Base-by-base conservation (phyloP, 176 grass and related monocot genomes). In the Oryza officinalis region DNA sequence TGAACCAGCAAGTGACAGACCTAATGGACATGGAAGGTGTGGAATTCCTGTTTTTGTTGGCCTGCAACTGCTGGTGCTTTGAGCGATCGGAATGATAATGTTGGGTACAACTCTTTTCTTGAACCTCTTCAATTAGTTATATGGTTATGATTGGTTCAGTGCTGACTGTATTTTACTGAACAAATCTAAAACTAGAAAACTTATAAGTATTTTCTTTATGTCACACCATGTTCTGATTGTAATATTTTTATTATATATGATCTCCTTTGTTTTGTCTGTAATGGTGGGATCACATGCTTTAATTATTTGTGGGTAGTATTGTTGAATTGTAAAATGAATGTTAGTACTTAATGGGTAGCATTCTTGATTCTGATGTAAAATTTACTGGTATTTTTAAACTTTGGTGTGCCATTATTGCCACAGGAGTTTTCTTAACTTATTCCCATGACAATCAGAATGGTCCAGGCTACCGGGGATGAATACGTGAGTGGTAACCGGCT, bases 121-220 rank as follows among this genome's bases (percentile, higher is more conserved):
- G 15, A 13, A 5, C 35, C 50, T 72, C 33, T 22, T 81, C 50
- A 72, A 10, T 72, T 67, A 27, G 12, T 67, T 72, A 41, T 40
- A 13, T 63, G 10, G 41, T 65, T 41, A 81, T 81, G 49, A 71
- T 60, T 40, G n/a, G n/a, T 14, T 41, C 50, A 63, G 35, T 82
- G 13, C 49, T 81, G 67, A 60, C 28, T 54, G 31, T 69, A 80
- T 69, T 20, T 5, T 25, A 47, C 45, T 32, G 30, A 47, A 47
- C 4, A 13, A 27, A 60, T 27, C 32, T 22, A 25, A 71, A 49
- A 71, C 79, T 71, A 27, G 27, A 81, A 80, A 18, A 27, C 17
- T 54, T 20, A 2, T 54, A 20, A 6, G 5, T 20, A 54, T 20
- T 18, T 54, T 54, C 49, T 54, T 54, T 54, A 20, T n/a, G 20